Conservation (phyloP, 768 basidiomycete genomes). For the Porpolomopsis calyptriformis region DNA sequence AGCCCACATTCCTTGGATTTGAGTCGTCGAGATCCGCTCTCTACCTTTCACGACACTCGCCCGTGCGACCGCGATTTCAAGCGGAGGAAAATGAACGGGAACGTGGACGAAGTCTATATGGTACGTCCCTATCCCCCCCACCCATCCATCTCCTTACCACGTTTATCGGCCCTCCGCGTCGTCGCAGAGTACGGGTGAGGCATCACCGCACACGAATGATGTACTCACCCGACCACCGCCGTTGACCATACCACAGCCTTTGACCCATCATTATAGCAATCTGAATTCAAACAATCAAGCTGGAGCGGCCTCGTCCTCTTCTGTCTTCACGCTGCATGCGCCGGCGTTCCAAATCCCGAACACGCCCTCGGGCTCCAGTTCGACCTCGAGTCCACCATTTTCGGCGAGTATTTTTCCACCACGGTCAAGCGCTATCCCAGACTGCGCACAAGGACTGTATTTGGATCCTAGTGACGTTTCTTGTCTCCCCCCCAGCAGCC, state of each 20-base stretch:
- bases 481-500: constrained; percentile 44
- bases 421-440: constrained; percentile 13
- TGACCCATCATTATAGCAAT: constrained; percentile 41
- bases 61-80: constrained; percentile 49
- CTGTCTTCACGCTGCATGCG: constrained; percentile 43
- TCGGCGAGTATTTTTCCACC: constrained; percentile 62
- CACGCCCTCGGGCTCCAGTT: constrained; percentile 62
- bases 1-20: constrained; percentile 31
- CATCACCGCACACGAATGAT: constrained; percentile 32
- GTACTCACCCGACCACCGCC: constrained; percentile 39
- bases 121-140: constrained; percentile 20
- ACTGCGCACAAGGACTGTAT: constrained; percentile 25
- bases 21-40: constrained; percentile 35
- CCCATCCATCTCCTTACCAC: background rate
- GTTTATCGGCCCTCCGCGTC: background rate
- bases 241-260: constrained; percentile 50
- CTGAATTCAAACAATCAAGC: constrained; percentile 30
- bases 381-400: constrained; percentile 71
- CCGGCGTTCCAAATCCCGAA: constrained; percentile 58
- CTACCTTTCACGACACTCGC: constrained; percentile 39
- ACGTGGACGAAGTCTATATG: constrained; percentile 44
- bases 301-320: constrained; percentile 30
- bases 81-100: constrained; percentile 43
- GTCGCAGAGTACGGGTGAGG: constrained; percentile 35
- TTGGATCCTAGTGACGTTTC: constrained; percentile 48